These are phyloP conservation scores for Candida sanyiensis DNA, from an alignment of 805 yeast genomes.

Conservation along the genomic window DNA sequence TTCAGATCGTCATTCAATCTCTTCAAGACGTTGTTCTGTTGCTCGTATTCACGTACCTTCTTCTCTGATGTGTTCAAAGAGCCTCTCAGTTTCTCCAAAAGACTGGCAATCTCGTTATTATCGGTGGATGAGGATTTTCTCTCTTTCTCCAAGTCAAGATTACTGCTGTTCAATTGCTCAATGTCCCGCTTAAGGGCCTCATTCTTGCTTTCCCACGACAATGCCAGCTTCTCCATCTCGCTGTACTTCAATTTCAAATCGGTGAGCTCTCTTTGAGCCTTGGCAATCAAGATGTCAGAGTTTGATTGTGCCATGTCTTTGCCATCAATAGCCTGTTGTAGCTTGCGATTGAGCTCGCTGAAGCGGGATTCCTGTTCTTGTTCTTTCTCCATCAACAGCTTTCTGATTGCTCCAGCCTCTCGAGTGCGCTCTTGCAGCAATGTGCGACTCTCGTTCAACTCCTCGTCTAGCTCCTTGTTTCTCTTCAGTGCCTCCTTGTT, in stretches of 20 bases:
- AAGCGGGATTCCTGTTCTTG: constrained; percentile 45
- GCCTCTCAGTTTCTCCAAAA: constrained; percentile 42
- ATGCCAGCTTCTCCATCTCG: constrained; percentile 35
- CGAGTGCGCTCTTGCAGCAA: constrained; percentile 74
- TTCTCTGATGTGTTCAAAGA: constrained; percentile 47
- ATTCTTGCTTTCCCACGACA: constrained; percentile 34
- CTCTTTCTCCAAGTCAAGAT: constrained; percentile 26
- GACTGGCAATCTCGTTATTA: constrained; percentile 28
- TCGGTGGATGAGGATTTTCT: constrained; percentile 24
- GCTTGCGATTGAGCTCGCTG: constrained; percentile 50
- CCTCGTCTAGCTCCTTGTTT: constrained; percentile 71
- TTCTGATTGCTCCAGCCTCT: constrained; percentile 69
- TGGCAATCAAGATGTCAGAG: constrained; percentile 41
- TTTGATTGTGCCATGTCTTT: constrained; percentile 55
- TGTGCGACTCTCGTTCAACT: constrained; percentile 66
- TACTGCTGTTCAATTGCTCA: constrained; percentile 27
- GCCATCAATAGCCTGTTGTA: constrained; percentile 52
- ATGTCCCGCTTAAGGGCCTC: constrained; percentile 26
- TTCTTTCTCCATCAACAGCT: constrained; percentile 64
- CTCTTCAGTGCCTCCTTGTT: constrained; percentile 57
- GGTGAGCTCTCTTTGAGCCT: constrained; percentile 61
- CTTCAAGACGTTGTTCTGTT: constrained; percentile 46
- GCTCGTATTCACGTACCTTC: constrained; percentile 52
- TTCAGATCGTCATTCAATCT: constrained; percentile 61
- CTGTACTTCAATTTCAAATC: constrained; percentile 43